Conservation (phyloP, 2,329 filamentous ascomycete species). For the Cladobotryum protrusum region DNA sequence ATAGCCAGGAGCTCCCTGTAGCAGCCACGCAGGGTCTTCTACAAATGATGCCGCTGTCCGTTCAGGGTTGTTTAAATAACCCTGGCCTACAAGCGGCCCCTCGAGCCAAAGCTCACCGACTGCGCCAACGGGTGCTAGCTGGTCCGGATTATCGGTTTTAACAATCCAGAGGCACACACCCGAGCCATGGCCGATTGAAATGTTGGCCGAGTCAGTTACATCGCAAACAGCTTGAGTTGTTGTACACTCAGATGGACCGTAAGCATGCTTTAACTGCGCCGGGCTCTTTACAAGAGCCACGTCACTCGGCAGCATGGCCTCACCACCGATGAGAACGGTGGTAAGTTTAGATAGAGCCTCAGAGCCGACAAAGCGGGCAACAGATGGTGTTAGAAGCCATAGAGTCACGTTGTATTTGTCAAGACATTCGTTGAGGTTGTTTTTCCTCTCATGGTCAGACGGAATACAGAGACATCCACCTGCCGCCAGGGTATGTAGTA, state of each 20-base stretch:
- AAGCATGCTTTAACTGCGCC: background rate
- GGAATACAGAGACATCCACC: constrained; percentile 12
- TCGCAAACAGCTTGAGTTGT: too few relatives aligned
- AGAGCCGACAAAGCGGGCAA: background rate
- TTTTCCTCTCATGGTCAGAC: constrained; percentile 11
- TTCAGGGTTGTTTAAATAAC: background rate
- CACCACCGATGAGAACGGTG: background rate
- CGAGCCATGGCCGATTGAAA: background rate
- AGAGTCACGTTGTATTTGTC: background rate
- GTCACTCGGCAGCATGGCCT: background rate
- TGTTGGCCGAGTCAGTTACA: background rate
- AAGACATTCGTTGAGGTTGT: constrained; percentile 9
- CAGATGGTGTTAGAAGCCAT: background rate
- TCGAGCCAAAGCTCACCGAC: constrained; percentile 2
- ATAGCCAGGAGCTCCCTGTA: background rate
- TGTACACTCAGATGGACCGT: background rate
- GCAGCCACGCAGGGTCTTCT: too few relatives aligned
- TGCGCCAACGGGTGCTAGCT: background rate
- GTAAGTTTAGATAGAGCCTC: background rate
- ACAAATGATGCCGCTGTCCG: background rate
- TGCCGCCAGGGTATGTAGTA: background rate
- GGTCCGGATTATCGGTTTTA: constrained; percentile 5
- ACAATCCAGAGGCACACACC: constrained; percentile 1
- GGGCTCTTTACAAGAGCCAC: background rate
- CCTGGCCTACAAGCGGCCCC: background rate